Base-by-base conservation (phyloP, 192 early-diverging fungal species). In the Rhizophagus prolifer region DNA sequence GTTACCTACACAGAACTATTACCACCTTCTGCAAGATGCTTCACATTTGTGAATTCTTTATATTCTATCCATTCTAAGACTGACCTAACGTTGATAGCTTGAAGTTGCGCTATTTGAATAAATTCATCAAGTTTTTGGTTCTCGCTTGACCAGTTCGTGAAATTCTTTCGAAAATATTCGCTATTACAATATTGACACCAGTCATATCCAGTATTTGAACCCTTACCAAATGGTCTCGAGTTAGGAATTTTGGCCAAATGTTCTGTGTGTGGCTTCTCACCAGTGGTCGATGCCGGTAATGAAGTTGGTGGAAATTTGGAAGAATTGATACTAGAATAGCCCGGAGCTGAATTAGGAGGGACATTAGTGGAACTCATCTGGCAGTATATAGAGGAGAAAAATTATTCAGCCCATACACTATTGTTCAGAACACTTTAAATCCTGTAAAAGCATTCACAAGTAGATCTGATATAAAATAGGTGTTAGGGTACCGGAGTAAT, bases 21-120 rank as follows among this genome's bases (percentile, higher is more conserved):
- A 23, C 68, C 68, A 41, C 68, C 68, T 47, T 65, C 34, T 65
- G 63, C 63, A 65, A 65, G 63, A 28, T 65, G 68, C 21, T 70
- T 44, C 30, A 70, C 31, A 12, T 70, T 44, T 41, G 13, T 70
- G 3, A 70, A 70, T 41, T 70, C 34, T 34, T 70, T 19, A 44
- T 41, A 36, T 23, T 34, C 34, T 34, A 70, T 70, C 68, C 68
- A 70, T 9, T 70, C 68, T 46, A 70, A 25, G 23, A n/a, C 23
- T 25, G 30, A 19, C 3, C 68, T 41, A 46, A 1, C 19, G 7
- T 34, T 70, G n/a, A 9, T 23, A 44, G 68, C 68, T 12, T 70
- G 46, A 34, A 44, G 41, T 70, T 70, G 68, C 19, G 68, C 41
- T 46, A 9, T 13, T 70, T 44, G 68, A 41, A 70, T 70, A 41